Base-by-base conservation (phyloP, 2,329 filamentous ascomycete genomes). In the Davidsoniella eucalypti region DNA sequence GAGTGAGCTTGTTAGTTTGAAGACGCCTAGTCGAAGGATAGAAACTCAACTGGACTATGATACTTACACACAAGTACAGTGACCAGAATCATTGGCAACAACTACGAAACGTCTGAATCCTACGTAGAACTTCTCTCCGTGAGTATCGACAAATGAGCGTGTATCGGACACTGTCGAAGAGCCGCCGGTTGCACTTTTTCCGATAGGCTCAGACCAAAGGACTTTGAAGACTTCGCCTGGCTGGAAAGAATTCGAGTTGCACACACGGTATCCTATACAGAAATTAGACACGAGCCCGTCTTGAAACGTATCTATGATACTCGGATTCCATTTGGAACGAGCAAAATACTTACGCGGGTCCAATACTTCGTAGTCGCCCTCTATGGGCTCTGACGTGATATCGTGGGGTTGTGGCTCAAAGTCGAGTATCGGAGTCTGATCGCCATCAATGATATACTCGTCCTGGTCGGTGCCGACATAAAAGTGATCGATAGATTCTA, bases 71-170 rank as follows among this genome's bases (percentile, higher is more conserved):
- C 73, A 76, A 21, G 67, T 69, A 54, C 69, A 73, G 54, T 76
- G 70, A 2, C 74, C 74, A 16, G 67, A 63, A 23, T 72, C 68
- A 45, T 68, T 72, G 1, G 63, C 67, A 14, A 76, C 64, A 3
- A 78, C 68, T 39, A 78, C 69, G 50, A 77, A 78, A 3, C 73
- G 69, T 4, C 73, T 67, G 49, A 73, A 69, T 1, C 71, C 70
- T 16, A 69, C 61, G 52, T 71, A 71, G 40, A 75, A 69, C 12
- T 60, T 61, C 7, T 63, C 63, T 12, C 61, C 60, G 42, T 61
- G 61, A 29, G 59, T 59, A 29, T 64, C 64, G 44, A 61, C 61
- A 18, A 62, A 61, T 26, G 60, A 63, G 4, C 61, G 58, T 39
- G 57, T 61, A 21, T 59, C 64, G 6, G 61, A 65, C 5, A 66